These are phyloP conservation scores for Helotiales sp. DNA, from an alignment of 2,329 filamentous ascomycete genomes.

Conservation along the genomic window DNA sequence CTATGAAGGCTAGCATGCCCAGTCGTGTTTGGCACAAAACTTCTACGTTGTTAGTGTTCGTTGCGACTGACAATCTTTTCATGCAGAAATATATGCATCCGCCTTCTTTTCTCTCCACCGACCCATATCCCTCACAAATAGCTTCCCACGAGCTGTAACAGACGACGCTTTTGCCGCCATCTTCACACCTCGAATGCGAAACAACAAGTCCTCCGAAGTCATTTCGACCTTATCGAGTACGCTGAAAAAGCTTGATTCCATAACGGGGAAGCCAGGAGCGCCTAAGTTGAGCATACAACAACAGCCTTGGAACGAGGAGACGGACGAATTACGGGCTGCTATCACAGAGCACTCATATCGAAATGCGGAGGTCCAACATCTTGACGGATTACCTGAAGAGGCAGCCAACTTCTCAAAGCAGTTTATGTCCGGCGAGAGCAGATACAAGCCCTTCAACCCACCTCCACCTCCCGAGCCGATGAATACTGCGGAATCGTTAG, in stretches of 20 bases:
- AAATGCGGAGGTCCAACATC: slow-evolving; percentile 51
- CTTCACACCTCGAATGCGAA: slow-evolving; percentile 61
- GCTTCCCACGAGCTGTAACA: slow-evolving; percentile 71
- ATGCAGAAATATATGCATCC: slow-evolving; percentile 78
- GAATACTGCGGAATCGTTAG: slow-evolving; percentile 37
- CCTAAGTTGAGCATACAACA: slow-evolving; percentile 16
- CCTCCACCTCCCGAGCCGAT: slow-evolving; percentile 77
- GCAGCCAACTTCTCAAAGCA: not conserved
- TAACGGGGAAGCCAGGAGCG: slow-evolving; percentile 51
- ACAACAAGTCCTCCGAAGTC: slow-evolving; percentile 55
- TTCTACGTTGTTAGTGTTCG: not conserved
- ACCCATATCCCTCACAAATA: slow-evolving; percentile 84
- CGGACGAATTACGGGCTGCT: slow-evolving; percentile 40
- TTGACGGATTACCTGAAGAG: slow-evolving; percentile 58
- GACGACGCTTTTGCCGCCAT: slow-evolving; percentile 81
- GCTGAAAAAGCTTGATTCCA: slow-evolving; percentile 59
- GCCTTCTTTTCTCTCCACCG: slow-evolving; percentile 96
- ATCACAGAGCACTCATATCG: slow-evolving; percentile 45
- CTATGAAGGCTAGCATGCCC: not conserved
- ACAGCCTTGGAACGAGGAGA: slow-evolving; percentile 31
- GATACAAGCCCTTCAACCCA: slow-evolving; percentile 78
- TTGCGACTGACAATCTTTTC: not conserved
- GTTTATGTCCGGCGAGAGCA: slow-evolving; percentile 62
- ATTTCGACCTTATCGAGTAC: slow-evolving; percentile 65
- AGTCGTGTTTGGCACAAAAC: not conserved